phyloP scores from a whole-genome alignment of 352 stramenopile genomes.

The Phytopythium montanum region DNA sequence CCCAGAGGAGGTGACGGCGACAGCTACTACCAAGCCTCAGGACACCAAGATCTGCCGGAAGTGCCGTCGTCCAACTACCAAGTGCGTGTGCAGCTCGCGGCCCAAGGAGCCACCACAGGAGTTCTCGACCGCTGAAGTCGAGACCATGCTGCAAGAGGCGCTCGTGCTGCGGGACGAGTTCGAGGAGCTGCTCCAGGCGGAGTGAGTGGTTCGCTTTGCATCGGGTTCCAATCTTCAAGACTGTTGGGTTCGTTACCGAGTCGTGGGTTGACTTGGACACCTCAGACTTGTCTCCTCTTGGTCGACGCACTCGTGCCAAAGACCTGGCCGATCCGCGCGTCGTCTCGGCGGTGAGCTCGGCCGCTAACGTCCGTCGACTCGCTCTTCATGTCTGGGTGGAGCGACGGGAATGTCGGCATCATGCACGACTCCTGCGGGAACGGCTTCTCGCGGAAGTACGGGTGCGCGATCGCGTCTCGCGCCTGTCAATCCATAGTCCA shows the following conservation, averaged over 20 bases:
- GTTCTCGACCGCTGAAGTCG: conserved; percentile 50
- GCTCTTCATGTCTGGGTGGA: conserved; percentile 38
- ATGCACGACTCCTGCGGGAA: conserved; percentile 54
- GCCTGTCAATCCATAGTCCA: conserved; percentile 16
- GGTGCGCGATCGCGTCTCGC: conserved; percentile 39
- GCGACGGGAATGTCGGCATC: conserved; percentile 65
- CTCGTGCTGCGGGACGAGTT: conserved; percentile 66
- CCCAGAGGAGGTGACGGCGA: neutral
- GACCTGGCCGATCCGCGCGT: conserved; percentile 5
- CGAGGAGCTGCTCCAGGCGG: conserved; percentile 58
- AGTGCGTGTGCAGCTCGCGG: conserved; percentile 51
- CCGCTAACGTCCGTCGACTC: neutral
- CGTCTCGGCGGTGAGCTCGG: neutral
- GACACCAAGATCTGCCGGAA: conserved; percentile 52
- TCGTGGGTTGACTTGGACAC: too few species aligned
- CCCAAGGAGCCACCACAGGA: conserved; percentile 22
- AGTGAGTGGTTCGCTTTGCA: conserved; percentile 11
- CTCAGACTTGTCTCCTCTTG: conserved; percentile 4
- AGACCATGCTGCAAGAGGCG: conserved; percentile 68
- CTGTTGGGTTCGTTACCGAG: neutral
- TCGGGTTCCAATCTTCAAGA: neutral
- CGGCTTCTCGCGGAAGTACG: conserved; percentile 63
- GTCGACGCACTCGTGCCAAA: conserved; percentile 2
- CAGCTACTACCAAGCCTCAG: neutral
- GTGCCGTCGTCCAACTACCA: conserved; percentile 53